These are phyloP conservation scores for Canariomyces notabilis DNA, from an alignment of 2,329 filamentous ascomycete genomes.

Conservation along the genomic window DNA sequence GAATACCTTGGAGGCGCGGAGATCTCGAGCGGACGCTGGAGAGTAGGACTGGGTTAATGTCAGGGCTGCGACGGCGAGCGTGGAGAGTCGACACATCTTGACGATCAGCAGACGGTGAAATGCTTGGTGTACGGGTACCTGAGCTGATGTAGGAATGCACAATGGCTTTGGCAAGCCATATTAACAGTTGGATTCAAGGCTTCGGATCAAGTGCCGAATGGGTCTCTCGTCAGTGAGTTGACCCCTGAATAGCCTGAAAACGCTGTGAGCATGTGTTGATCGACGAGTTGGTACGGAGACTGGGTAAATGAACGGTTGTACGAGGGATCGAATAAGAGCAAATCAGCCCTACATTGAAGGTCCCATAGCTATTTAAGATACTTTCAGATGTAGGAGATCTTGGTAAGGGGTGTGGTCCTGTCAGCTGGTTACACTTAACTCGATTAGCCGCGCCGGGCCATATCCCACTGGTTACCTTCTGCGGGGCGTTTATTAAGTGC, in stretches of 20 bases:
- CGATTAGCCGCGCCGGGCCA: no score
- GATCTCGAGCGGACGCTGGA: slow-evolving; percentile 3
- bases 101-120: no score
- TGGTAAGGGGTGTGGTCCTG: no score
- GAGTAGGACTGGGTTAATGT: background rate
- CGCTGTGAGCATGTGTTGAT: background rate
- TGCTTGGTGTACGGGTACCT: no score
- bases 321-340: background rate
- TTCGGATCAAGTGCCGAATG: slow-evolving; percentile 4
- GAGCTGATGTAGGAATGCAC: background rate
- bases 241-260: slow-evolving; percentile 9
- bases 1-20: slow-evolving; percentile 7
- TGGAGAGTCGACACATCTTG: slow-evolving; percentile 10
- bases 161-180: background rate
- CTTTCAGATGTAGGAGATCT: no score
- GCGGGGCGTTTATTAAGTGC: no score
- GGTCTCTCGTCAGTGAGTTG: background rate
- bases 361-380: no score
- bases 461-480: no score
- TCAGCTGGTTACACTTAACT: no score
- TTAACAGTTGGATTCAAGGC: background rate
- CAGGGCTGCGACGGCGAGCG: background rate
- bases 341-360: no score
- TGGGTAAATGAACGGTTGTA: slow-evolving; percentile 3
- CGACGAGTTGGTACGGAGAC: background rate